Evolutionary conservation across 805 yeast species (phyloP).

Genomic region (Brettanomyces anomalus): DNA sequence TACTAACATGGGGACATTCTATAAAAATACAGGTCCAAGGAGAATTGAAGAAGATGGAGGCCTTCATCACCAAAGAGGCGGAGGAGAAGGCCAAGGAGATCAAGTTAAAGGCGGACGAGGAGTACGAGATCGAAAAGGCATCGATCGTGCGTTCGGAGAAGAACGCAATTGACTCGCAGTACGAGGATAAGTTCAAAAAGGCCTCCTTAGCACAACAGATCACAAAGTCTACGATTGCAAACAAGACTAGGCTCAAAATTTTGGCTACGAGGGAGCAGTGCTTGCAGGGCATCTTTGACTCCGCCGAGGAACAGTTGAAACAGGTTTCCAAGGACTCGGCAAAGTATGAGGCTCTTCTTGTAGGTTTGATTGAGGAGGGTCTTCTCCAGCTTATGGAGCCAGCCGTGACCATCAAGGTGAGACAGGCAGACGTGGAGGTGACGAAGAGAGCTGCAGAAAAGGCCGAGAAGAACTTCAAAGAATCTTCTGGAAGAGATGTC

Average conservation of each 20-base stretch:
- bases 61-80: conserved; percentile 98
- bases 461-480: conserved; percentile 57
- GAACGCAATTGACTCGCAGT: conserved; percentile 73
- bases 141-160: conserved; percentile 89
- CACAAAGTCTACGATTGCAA: conserved; percentile 88
- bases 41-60: conserved; percentile 96
- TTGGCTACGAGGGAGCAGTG: conserved; percentile 80
- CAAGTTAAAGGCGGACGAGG: conserved; percentile 93
- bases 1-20: too few species aligned
- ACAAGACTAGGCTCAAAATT: conserved; percentile 89
- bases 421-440: conserved; percentile 51
- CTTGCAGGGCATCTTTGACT: conserved; percentile 63
- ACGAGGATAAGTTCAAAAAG: conserved; percentile 80
- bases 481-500: conserved; percentile 49
- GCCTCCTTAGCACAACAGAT: conserved; percentile 91
- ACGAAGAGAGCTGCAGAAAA: conserved; percentile 54
- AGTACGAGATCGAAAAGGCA: conserved; percentile 96
- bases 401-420: conserved; percentile 53
- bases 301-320: conserved; percentile 55
- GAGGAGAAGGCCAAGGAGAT: conserved; percentile 98
- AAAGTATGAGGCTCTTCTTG: conserved; percentile 61
- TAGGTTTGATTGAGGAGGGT: conserved; percentile 74
- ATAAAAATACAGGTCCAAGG: conserved; percentile 63
- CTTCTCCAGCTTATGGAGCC: conserved; percentile 67
- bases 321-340: conserved; percentile 43